Conservation (phyloP, 31 red algal genomes). For the Odonthalia washingtoniensis region DNA sequence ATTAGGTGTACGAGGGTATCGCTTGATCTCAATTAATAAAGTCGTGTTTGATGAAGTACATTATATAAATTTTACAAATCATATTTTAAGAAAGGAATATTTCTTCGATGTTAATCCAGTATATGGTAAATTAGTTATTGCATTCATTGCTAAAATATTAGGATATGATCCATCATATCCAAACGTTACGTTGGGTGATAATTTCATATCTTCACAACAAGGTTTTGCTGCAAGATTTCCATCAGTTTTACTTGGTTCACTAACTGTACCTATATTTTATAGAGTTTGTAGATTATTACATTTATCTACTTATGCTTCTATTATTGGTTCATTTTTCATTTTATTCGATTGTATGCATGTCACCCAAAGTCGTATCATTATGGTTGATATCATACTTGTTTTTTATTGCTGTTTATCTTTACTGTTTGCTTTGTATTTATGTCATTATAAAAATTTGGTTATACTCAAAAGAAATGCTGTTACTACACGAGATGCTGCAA, state of each 20-base stretch:
- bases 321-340: constrained; percentile 71
- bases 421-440: constrained; percentile 67
- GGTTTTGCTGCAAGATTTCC: constrained; percentile 70
- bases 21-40: constrained; percentile 39
- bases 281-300: constrained; percentile 71
- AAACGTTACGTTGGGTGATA: constrained; percentile 37
- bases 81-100: constrained; percentile 60
- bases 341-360: constrained; percentile 76
- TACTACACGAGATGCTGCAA: not conserved
- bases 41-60: constrained; percentile 88
- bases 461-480: constrained; percentile 36
- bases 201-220: constrained; percentile 20
- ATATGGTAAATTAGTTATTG: constrained; percentile 75
- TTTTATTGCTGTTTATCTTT: constrained; percentile 75
- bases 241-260: constrained; percentile 79
- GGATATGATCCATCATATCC: constrained; percentile 58
- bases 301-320: constrained; percentile 55
- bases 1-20: constrained; percentile 54
- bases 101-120: constrained; percentile 92
- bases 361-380: constrained; percentile 78
- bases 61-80: constrained; percentile 74
- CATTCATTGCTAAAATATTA: constrained; percentile 42
- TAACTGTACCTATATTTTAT: constrained; percentile 85
- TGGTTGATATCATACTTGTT: constrained; percentile 77
- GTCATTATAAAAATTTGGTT: constrained; percentile 68